phyloP scores from a whole-genome alignment of 1,284 basidiomycete genomes.

The Chalciporus piperatoides region DNA sequence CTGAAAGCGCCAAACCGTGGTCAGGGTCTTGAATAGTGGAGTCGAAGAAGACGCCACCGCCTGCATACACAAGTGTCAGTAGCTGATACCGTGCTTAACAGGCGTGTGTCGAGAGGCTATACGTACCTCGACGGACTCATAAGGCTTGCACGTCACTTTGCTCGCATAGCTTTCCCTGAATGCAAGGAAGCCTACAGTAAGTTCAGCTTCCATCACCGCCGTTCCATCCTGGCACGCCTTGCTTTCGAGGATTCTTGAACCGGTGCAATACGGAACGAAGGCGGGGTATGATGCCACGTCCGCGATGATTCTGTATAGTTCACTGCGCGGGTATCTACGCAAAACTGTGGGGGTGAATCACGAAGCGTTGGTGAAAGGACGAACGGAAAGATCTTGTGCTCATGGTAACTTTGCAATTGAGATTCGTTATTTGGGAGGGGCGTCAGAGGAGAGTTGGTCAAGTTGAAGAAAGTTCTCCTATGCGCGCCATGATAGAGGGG shows the following conservation, averaged over 20 bases:
- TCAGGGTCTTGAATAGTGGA: slow-evolving; percentile 82
- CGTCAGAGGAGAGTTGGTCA: slow-evolving; percentile 40
- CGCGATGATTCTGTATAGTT: slow-evolving; percentile 85
- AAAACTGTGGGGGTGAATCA: slow-evolving; percentile 21
- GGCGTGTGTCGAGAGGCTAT: not conserved
- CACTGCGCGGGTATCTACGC: slow-evolving; percentile 62
- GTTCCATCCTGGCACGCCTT: slow-evolving; percentile 32
- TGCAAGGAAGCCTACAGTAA: slow-evolving; percentile 85
- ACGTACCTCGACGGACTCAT: slow-evolving; percentile 75
- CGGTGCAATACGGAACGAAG: slow-evolving; percentile 89
- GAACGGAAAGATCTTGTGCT: slow-evolving; percentile 77
- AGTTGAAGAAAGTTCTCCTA: slow-evolving; percentile 36
- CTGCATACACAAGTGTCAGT: slow-evolving; percentile 30
- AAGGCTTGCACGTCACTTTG: slow-evolving; percentile 74
- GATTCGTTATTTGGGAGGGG: slow-evolving; percentile 32
- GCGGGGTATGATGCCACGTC: slow-evolving; percentile 83
- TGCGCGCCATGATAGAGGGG: slow-evolving; percentile 1
- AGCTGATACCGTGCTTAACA: not conserved
- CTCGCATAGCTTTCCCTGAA: slow-evolving; percentile 89
- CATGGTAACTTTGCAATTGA: slow-evolving; percentile 48
- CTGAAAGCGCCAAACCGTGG: slow-evolving; percentile 79
- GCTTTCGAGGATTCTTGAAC: slow-evolving; percentile 62
- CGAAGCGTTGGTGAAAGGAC: slow-evolving; percentile 30
- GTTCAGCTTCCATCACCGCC: slow-evolving; percentile 74
- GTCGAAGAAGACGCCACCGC: slow-evolving; percentile 80